phyloP scores from a whole-genome alignment of 495 filamentous ascomycete genomes.

The Penicillium ucsense region DNA sequence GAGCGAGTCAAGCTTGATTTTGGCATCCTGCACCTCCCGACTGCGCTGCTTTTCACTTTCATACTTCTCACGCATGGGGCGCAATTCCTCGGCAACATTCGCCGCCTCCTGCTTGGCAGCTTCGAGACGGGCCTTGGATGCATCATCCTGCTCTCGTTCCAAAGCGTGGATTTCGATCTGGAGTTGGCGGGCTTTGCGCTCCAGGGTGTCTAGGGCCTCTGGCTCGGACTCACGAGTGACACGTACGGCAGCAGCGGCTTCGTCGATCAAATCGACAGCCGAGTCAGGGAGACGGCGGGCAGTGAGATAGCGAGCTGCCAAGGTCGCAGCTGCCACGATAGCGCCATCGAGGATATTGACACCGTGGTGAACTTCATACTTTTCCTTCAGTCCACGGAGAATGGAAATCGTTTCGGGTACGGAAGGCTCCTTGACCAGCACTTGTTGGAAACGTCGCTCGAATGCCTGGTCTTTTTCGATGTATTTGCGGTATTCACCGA shows the following conservation, averaged over 20 bases:
- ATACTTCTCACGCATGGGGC: constrained; percentile 89
- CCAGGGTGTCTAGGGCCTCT: constrained; percentile 85
- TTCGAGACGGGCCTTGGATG: constrained; percentile 69
- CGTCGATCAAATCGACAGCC: constrained; percentile 91
- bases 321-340: constrained; percentile 79
- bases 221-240: constrained; percentile 94
- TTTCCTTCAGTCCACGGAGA: constrained; percentile 90
- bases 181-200: constrained; percentile 77
- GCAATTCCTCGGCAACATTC: constrained; percentile 84
- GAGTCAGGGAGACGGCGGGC: constrained; percentile 87
- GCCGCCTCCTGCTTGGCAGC: constrained; percentile 80
- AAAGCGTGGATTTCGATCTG: constrained; percentile 95
- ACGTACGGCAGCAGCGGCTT: constrained; percentile 88
- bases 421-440: constrained; percentile 85
- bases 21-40: constrained; percentile 89
- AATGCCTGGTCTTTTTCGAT: constrained; percentile 98
- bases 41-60: constrained; percentile 81
- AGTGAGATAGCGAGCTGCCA: constrained; percentile 87
- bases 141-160: constrained; percentile 87
- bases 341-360: constrained; percentile 90
- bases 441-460: constrained; percentile 96
- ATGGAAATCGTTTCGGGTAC: constrained; percentile 91
- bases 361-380: constrained; percentile 96
- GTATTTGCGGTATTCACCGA: constrained; percentile 95
- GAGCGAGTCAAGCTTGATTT: constrained; percentile 82